Evolutionary conservation across 2,329 filamentous ascomycete genomes (phyloP), one percentile per base, ranked within the genome.

Genomic region (Talaromyces albobiverticillius): DNA sequence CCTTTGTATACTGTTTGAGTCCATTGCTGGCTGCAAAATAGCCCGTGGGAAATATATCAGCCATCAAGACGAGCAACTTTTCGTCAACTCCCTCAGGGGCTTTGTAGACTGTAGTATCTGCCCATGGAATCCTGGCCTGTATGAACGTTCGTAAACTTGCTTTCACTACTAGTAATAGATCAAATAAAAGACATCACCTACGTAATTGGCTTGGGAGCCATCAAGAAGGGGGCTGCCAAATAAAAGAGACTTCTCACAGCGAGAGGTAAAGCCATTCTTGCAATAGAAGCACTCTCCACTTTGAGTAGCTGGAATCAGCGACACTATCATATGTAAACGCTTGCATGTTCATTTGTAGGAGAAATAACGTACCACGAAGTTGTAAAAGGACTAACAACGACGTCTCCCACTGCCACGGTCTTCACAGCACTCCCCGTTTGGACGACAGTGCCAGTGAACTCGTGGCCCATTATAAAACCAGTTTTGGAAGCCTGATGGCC

Each of bases 1-100:
- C 79, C 13, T 67, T 65, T 10, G 73, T 77, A 36, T 86, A 78
- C 64, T 86, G 74, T 54, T 82, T 82, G 69, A 95, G 87, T 6
- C 85, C 92, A 64, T 90, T 94, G 54, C 81, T 80, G 4, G 89
- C 89, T 6, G 89, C 91, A 62, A 92, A 95, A 73, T 84, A 95
- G 7, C 92, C 75, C 0, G 86, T 90, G 1, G 91, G 91, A 71
- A 94, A 95, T 63, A 96, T 95, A 67, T 96, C 91, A 14, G 89
- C 90, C 91, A 96, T 95, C 23, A 96, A 80, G 6, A 95, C 84
- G 46, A 95, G 78, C 32, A 84, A 84, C 59, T 88, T 82, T 61
- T 93, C 86, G 18, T 86, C 82, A 55, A 95, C 87, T 8, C 80
- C 82, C 1, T 82, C 71, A 0, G 88, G 87, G 0, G 90, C 86